A percentile compares a stretch with the other conserved stretches of the same genome.
Conservation (phyloP, 768 basidiomycete genomes). For the Termitomyces sp. region DNA sequence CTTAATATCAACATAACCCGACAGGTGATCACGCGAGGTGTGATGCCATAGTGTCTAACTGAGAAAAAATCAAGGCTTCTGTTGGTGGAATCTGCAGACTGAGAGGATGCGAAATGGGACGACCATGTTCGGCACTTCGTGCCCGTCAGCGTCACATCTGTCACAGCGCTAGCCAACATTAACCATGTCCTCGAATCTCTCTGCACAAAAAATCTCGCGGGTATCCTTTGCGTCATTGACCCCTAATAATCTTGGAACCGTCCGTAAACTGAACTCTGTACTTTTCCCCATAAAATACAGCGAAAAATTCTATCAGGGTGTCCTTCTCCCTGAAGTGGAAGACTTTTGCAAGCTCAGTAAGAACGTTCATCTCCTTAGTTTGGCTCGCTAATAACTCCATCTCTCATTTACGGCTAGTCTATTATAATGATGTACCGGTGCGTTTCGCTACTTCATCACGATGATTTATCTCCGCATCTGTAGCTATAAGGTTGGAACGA, state of each 20-base stretch:
- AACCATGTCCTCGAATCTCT: constrained; percentile 14
- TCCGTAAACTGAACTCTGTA: constrained; percentile 64
- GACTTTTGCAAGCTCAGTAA: constrained; percentile 84
- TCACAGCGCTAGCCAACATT: neutral
- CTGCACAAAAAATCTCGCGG: constrained; percentile 26
- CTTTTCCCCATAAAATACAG: constrained; percentile 88
- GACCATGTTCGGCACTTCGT: neutral
- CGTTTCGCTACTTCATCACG: constrained; percentile 15
- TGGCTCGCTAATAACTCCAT: neutral
- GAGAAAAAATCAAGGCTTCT: neutral
- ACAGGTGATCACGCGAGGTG: neutral
- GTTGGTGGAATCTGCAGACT: neutral
- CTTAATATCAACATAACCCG: neutral
- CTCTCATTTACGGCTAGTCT: constrained; percentile 42
- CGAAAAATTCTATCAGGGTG: constrained; percentile 81
- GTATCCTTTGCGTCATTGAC: constrained; percentile 72
- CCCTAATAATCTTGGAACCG: constrained; percentile 78
- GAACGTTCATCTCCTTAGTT: constrained; percentile 17
- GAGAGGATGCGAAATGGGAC: too few relatives aligned
- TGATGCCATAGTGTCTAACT: too few relatives aligned
- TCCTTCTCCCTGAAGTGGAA: constrained; percentile 71
- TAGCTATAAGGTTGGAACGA: constrained; percentile 58
- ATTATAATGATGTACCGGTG: constrained; percentile 86
- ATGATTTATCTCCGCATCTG: constrained; percentile 8
- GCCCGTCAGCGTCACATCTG: constrained; percentile 1